These are phyloP conservation scores for Globisporangium middletonii DNA, from an alignment of 352 stramenopile genomes.

Conservation along the genomic window DNA sequence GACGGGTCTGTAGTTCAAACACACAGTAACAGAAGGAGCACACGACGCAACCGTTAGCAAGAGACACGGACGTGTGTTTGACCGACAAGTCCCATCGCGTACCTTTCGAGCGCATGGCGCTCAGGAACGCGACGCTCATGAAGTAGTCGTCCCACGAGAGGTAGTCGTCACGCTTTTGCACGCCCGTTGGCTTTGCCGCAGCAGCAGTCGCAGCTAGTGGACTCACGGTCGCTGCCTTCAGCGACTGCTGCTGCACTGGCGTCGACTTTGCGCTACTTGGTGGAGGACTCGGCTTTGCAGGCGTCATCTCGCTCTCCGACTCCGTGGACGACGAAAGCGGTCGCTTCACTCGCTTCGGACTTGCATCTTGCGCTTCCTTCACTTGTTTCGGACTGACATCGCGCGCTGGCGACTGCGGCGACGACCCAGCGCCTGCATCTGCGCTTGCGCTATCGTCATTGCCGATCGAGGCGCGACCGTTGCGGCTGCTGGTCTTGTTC, in stretches of 20 bases:
- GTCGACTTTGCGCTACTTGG: neutral
- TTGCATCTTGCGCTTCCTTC: too few species aligned
- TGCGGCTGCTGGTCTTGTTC: neutral
- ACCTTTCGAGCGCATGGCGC: constrained; percentile 98
- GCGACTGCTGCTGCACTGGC: neutral
- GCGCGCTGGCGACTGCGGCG: too few species aligned
- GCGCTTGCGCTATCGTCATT: neutral
- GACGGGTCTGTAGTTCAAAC: constrained; percentile 78
- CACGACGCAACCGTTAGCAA: neutral
- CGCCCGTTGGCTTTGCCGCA: neutral
- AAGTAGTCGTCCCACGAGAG: constrained; percentile 99
- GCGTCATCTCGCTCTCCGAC: neutral
- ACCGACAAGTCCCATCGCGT: neutral
- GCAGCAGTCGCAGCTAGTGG: neutral
- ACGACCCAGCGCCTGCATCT: too few species aligned
- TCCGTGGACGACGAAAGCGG: too few species aligned
- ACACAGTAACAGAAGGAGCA: neutral
- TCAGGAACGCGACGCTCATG: constrained; percentile 99
- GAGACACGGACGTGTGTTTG: neutral
- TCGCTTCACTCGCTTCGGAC: too few species aligned
- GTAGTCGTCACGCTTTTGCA: constrained; percentile 86
- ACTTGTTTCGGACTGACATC: too few species aligned
- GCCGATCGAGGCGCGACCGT: neutral
- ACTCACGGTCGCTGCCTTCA: neutral
- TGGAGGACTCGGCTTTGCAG: neutral